Conservation (phyloP, 1,284 basidiomycete species). For the Apiotrichum mycotoxinovorans region DNA sequence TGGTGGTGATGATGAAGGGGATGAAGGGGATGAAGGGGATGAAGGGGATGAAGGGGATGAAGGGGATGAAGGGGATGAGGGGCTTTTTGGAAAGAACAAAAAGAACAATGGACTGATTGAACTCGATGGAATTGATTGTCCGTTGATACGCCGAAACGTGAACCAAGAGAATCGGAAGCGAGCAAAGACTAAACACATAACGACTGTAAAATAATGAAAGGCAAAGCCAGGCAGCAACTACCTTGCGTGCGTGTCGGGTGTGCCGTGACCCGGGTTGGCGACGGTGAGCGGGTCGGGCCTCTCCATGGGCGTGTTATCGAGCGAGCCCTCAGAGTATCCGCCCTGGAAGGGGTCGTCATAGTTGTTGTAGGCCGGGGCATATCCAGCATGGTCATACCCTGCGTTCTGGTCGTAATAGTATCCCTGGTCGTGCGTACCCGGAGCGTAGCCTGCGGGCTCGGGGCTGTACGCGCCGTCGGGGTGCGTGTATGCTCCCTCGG, state of each 20-base stretch:
- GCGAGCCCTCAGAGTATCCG: slow-evolving; percentile 23
- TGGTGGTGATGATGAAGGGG: background rate
- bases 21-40: background rate
- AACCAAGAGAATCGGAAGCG: background rate
- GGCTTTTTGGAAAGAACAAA: too few species aligned
- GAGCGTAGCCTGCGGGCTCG: background rate
- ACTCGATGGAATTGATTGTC: too few species aligned
- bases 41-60: background rate
- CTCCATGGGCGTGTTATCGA: slow-evolving; percentile 32
- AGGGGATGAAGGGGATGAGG: too few species aligned
- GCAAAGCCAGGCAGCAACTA: background rate
- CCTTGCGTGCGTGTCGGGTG: background rate
- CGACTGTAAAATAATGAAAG: too few species aligned
- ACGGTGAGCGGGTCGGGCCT: slow-evolving; percentile 30
- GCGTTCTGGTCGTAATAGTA: slow-evolving; percentile 42
- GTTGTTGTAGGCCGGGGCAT: background rate
- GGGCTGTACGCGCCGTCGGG: background rate
- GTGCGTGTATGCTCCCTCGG: background rate
- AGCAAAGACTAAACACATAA: background rate
- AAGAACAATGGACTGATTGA: too few species aligned
- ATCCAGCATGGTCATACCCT: slow-evolving; percentile 1
- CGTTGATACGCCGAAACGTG: background rate
- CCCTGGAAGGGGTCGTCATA: slow-evolving; percentile 26
- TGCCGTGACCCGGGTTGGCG: slow-evolving; percentile 10
- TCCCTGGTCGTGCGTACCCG: slow-evolving; percentile 18